Base-by-base conservation (phyloP, 306 rosid genomes). In the Vachellia pachyceras region DNA sequence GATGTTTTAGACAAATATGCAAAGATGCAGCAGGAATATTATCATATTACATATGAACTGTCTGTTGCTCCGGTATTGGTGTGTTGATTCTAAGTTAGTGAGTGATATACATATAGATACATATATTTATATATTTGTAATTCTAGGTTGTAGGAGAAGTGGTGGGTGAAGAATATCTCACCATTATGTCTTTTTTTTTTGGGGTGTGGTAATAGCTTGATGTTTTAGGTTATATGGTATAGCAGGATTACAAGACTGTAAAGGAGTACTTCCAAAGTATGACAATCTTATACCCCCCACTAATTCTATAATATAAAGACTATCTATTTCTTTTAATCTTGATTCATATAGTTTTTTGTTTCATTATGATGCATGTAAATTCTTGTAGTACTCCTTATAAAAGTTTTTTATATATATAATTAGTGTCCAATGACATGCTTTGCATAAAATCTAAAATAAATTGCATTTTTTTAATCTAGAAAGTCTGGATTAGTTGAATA, bases 211-310 rank as follows among this genome's bases (percentile, higher is more conserved):
- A 36, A 40, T 77, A 49, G 37, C 20, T 80, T 69, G 37, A 68
- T 78, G 86, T 23, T 75, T 69, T 65, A 81, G 84, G 68, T 67
- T 72, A 65, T 64, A 87, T 79, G 41, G 50, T 25, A 84, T 22
- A 73, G 47, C 58, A 82, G 82, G 75, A 75, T 79, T 10, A 3
- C n/a, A 20, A 57, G 78, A 84, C 20, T 87, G 84, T 84, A 84
- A 83, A 86, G 83, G 76, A 39, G 73, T 20, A 13, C 40, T 45
- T 23, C 75, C 60, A 65, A 76, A 57, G 55, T 52, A n/a, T 54
- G 25, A 54, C 60, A 54, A n/a, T 54, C 1, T 18, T 17, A n/a
- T 54, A 54, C 12, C 10, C 5, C 52, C 52, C 15, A 5, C 17
- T 46, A 12, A 12, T 46, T 46, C 52, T 13, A 46, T 46, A 14